Percentiles rank a stretch among this genome's conserved stretches.
Evolutionary conservation across 202 grass and related monocot species (phyloP).

Genomic region (Musa balbisiana): DNA sequence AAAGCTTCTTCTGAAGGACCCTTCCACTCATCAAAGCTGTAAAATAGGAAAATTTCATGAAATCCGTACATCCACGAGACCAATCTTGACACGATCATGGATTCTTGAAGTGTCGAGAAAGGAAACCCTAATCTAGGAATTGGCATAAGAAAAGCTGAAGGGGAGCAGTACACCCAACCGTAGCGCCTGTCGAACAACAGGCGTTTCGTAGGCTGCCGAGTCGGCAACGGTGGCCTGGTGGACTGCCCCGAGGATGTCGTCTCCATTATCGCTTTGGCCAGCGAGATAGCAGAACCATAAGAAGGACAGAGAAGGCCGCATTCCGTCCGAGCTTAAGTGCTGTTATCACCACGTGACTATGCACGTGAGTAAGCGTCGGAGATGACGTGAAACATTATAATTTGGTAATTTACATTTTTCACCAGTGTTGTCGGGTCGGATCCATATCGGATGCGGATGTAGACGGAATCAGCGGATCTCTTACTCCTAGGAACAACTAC

Average conservation of each 20-base stretch:
- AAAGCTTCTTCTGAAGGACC: constrained; percentile 55
- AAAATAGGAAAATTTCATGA: not conserved
- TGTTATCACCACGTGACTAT: no score
- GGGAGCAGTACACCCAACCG: constrained; percentile 60
- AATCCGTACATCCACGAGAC: not conserved
- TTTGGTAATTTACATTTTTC: no score
- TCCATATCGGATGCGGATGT: no score
- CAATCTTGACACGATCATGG: not conserved
- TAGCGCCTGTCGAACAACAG: constrained; percentile 84
- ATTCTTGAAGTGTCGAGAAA: not conserved
- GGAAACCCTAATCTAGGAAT: not conserved
- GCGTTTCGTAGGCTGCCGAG: constrained; percentile 25
- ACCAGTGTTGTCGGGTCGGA: no score
- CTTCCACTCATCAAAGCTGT: constrained; percentile 75
- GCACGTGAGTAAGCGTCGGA: no score
- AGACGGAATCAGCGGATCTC: no score
- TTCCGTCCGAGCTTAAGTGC: no score
- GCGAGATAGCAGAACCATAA: not conserved
- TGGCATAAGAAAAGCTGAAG: not conserved
- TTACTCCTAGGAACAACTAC: no score
- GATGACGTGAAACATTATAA: no score
- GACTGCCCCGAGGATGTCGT: constrained; percentile 8
- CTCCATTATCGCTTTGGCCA: constrained; percentile 16
- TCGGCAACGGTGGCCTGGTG: not conserved
- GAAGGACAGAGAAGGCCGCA: no score